phyloP scores from a whole-genome alignment of 2,329 filamentous ascomycete species.

The Magnaporthiopsis rhizophila region DNA sequence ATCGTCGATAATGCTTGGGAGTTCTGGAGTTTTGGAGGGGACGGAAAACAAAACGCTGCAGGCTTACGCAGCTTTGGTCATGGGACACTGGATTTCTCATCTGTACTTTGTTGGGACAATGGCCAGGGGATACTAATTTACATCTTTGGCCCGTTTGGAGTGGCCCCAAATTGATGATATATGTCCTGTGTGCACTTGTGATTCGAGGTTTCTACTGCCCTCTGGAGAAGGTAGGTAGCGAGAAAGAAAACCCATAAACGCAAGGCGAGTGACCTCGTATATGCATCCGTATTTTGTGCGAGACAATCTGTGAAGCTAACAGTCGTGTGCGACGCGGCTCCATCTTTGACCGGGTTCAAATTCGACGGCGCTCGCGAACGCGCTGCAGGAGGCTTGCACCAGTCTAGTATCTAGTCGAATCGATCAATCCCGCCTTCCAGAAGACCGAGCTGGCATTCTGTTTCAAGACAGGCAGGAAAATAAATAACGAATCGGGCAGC shows the following conservation, averaged over 20 bases:
- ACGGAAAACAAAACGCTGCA: not conserved
- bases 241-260: not conserved
- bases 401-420: not conserved
- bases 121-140: not conserved
- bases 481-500: not conserved
- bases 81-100: not conserved
- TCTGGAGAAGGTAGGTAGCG: not conserved
- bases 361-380: not conserved
- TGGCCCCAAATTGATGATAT: not conserved
- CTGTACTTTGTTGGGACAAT: not conserved
- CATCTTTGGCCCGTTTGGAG: not conserved
- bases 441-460: no score
- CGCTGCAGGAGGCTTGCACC: not conserved
- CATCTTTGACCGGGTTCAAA: not conserved
- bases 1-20: not conserved
- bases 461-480: no score
- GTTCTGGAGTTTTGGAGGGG: not conserved
- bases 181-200: not conserved
- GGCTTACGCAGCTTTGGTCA: not conserved
- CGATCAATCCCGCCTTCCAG: no score
- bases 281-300: not conserved
- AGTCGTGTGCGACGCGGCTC: not conserved
- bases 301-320: no score
- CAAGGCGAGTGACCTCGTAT: not conserved
- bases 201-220: not conserved